Evolutionary conservation across 345 rosid species (phyloP).

Genomic region (Conringia planisiliqua): DNA sequence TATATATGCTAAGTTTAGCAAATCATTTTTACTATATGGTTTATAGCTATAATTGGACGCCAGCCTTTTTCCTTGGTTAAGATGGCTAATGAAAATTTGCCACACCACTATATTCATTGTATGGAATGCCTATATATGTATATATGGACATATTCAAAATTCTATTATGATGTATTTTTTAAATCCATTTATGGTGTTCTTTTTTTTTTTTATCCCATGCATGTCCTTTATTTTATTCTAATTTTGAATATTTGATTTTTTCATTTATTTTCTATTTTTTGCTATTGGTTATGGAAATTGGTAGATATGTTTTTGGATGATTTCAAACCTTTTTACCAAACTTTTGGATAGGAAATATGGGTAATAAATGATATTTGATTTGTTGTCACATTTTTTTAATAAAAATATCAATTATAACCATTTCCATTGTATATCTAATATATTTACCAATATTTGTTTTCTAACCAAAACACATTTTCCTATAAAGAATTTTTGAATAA

Average conservation of each 20-base stretch:
- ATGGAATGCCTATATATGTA: not conserved
- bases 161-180: not conserved
- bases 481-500: not conserved
- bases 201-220: not conserved
- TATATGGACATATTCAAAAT: not conserved
- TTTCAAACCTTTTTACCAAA: too few relatives aligned
- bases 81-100: not conserved
- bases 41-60: not conserved
- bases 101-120: not conserved
- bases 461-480: not conserved
- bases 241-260: not conserved
- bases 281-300: too few relatives aligned
- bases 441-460: not conserved
- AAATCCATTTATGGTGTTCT: not conserved
- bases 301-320: too few relatives aligned
- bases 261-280: too few relatives aligned
- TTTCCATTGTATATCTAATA: not conserved
- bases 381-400: too few relatives aligned
- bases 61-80: not conserved
- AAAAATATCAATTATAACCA: not conserved
- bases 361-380: too few relatives aligned
- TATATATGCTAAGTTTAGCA: not conserved
- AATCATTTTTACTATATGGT: not conserved
- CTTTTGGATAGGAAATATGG: too few relatives aligned
- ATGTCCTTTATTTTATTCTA: not conserved